Evolutionary conservation across 371 early-diverging fungal species (phyloP), one percentile per base, ranked within the genome.

Genomic region (Circinella minor): DNA sequence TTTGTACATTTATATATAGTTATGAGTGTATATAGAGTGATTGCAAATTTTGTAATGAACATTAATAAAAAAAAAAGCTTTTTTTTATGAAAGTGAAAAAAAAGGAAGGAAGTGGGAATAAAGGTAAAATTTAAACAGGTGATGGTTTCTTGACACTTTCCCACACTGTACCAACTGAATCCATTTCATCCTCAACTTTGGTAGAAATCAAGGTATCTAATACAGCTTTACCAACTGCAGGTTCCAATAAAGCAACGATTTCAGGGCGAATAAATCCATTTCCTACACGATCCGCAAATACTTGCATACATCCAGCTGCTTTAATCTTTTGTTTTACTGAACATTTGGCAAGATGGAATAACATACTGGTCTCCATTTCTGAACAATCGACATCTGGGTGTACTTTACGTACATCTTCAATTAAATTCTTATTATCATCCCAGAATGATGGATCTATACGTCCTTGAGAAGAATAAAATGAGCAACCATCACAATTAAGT

Each of bases 401-500:
- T n/a, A 75, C 70, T 0, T 63, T 66, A 38, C 91, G 39, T 39
- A 87, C 75, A 4, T 81, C 68, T 6, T 77, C 73, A 46, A 98
- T 71, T 10, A 96, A 77, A 3, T 74, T 65, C 15, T 86, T 77
- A 79, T 97, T 98, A 49, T 83, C 85, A 74, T 97, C 98, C 77
- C 85, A 79, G 75, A 97, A 97, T 38, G 83, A 76, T n/a, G 81
- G 74, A 60, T 94, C 95, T 9, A 75, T 70, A 10, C 96, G 89
- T 3, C 95, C 97, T 79, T 98, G 97, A 14, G 95, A 89, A 4
- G 92, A 89, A 70, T 98, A 98, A 82, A 98, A 98, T 3, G 94
- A 92, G 72, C 96, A 96, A 1, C 93, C 93, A 18, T 95, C 93
- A 1, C 91, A 94, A 71, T 95, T 93, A 34, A 93, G 63, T 0